Base-by-base conservation (phyloP, 2,329 filamentous ascomycete species). In the Colletotrichum cuscutae region DNA sequence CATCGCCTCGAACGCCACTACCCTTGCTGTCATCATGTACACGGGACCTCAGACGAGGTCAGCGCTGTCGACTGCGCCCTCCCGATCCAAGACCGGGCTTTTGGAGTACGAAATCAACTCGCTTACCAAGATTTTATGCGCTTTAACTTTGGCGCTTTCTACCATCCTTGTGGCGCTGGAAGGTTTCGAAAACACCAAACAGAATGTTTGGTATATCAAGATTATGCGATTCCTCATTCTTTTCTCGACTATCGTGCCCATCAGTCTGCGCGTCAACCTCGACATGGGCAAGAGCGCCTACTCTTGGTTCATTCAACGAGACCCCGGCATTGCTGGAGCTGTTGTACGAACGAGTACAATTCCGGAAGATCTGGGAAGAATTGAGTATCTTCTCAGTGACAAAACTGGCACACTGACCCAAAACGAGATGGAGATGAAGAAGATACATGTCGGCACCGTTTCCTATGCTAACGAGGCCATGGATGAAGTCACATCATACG, bases 381-480 rank as follows among this genome's bases (percentile, higher is more conserved):
- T 99, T 57, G 97, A 99, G 82, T 99, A 99, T 81, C 87, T 99
- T 2, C 87, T 99, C 35, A 98, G 95, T 75, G 97, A 99, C 82
- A 99, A 99, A 83, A 99, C 97, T 0, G 97, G 97, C n/a, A 99
- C 97, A 1, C 83, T 99, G 72, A 99, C 97, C 0, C 95, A 98
- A 77, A 99, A 99, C 79, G 95, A 98, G 79, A 98, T 98, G 95
- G 96, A 98, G 79, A 93, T 99, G 89, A 98, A 97, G 81, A 99
- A 99, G 83, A 96, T 99, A 6, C 97, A 99, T 79, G 94, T 99
- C 65, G 97, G 97, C 11, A 99, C 97, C 11, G 97, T 98, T 1
- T 98, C 96, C 1, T 99, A 99, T 79, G 97, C 96, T 42, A 98
- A 98, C 77, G 97, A 99, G 80, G 96, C 97, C 11, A 99, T 99